Evolutionary conservation across 306 rosid species (phyloP), one percentile per base, ranked within the genome.

Genomic region (Argentina anserina): DNA sequence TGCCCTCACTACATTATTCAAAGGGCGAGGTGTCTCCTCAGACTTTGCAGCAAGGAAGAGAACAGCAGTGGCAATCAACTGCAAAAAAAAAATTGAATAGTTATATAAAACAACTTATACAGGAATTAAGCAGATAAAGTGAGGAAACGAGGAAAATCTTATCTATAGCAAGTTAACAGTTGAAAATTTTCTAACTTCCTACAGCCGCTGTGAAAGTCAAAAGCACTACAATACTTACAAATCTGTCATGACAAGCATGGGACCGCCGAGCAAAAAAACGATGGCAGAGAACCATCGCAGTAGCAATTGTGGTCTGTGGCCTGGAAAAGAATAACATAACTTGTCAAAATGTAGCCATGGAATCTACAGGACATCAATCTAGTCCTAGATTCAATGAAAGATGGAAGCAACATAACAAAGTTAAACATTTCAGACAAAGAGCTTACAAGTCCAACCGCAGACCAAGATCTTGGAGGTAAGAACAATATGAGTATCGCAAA

Each of bases 201-300:
- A 36, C 0, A 34, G 13, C n/a, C 7, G 63, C 39, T 31, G 64
- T 41, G 72, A 80, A 63, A 28, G 52, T 29, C 6, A 63, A 31
- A 39, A 63, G 13, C 67, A 6, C 53, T 23, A 43, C 53, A 47
- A 55, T 42, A 87, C 97, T 95, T 67, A 95, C 99, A 86, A 87
- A 95, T 95, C 93, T 88, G 75, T 95, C 99, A 64, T 95, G 97
- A 81, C 85, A 91, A 75, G 99, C 99, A 81, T 95, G 99, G 67
- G 99, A 95, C 43, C 83, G 74, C 18, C 97, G 90, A 79, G 87
- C 87, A 66, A 95, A 95, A 80, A 95, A 95, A 5, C 99, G 96
- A 85, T 95, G 99, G 88, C 97, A 91, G 65, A 95, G 85, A 79
- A 95, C 96, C 97, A 89, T 95, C 49, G 97, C 90, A n/a, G 97